Conservation (phyloP, 2,329 filamentous ascomycete species). For the Epichloe elymi region DNA sequence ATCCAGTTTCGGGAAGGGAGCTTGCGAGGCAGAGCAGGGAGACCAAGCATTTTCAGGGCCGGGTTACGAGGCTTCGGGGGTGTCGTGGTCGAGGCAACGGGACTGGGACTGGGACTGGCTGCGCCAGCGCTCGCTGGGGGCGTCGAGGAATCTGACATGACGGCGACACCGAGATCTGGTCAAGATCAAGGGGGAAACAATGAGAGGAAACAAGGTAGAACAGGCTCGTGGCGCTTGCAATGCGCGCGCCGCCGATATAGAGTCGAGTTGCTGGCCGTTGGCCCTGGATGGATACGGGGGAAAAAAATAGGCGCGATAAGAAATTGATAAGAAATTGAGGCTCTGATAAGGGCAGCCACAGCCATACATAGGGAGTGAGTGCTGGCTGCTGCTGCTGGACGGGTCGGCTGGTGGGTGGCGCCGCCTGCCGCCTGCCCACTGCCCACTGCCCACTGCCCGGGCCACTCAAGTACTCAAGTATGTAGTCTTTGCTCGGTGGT, state of each 20-base stretch:
- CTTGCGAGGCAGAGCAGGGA: slow-evolving; percentile 70
- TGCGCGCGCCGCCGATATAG: background rate
- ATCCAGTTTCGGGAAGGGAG: slow-evolving; percentile 95
- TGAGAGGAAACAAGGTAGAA: background rate
- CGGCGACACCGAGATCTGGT: background rate
- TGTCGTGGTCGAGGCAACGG: slow-evolving; percentile 8
- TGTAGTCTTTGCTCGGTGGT: background rate
- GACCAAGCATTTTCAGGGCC: slow-evolving; percentile 65
- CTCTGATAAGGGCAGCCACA: background rate
- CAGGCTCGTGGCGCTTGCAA: background rate
- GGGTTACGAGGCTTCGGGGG: slow-evolving; percentile 45
- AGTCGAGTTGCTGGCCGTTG: background rate
- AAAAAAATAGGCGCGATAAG: slow-evolving; percentile 15
- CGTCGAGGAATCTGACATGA: background rate
- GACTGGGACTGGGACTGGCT: slow-evolving; percentile 1
- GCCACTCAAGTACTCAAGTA: no score
- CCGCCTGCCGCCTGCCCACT: no score
- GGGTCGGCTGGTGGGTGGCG: no score
- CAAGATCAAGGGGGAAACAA: background rate
- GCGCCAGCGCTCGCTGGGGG: background rate
- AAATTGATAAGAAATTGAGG: background rate
- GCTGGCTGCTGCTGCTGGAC: no score
- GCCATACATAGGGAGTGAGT: background rate
- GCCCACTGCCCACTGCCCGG: no score
- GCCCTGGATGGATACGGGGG: background rate